Evolutionary conservation across 2,329 filamentous ascomycete species (phyloP).

Genomic region (Chaetomiaceae sp.): DNA sequence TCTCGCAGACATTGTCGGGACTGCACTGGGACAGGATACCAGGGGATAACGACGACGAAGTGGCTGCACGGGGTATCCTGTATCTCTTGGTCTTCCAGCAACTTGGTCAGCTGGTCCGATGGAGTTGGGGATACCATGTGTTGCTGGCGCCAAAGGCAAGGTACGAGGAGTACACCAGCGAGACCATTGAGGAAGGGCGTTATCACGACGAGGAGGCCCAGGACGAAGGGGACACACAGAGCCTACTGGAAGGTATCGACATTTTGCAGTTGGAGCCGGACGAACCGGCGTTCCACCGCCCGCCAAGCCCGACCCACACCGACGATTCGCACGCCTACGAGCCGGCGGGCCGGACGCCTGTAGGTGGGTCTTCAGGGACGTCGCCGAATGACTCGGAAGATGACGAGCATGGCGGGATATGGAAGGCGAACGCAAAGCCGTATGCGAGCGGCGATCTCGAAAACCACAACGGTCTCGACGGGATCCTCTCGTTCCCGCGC

Average conservation of each 20-base stretch:
- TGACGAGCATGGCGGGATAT: constrained; percentile 34
- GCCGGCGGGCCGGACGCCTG: constrained; percentile 53
- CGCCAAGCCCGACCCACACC: constrained; percentile 31
- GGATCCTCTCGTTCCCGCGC: constrained; percentile 61
- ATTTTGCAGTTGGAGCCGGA: constrained; percentile 38
- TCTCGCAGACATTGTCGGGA: constrained; percentile 86
- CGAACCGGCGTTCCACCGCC: constrained; percentile 25
- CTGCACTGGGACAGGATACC: constrained; percentile 91
- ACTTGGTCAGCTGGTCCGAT: constrained; percentile 87
- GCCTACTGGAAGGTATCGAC: constrained; percentile 44
- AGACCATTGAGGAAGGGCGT: constrained; percentile 54
- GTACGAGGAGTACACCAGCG: constrained; percentile 60
- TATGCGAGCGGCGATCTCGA: constrained; percentile 19
- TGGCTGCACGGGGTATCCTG: constrained; percentile 86
- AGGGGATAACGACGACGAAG: constrained; percentile 91
- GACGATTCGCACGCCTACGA: constrained; percentile 48
- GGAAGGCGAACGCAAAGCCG: constrained; percentile 21
- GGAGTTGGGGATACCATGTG: constrained; percentile 98
- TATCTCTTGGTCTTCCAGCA: constrained; percentile 98
- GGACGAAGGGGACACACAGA: constrained; percentile 42
- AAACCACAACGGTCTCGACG: constrained; percentile 38
- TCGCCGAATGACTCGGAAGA: constrained; percentile 49
- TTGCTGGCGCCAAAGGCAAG: constrained; percentile 79
- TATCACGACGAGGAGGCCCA: constrained; percentile 45
- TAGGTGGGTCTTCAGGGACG: constrained; percentile 46